Conservation (phyloP, 805 yeast species). For the Saturnispora ahearnii region DNA sequence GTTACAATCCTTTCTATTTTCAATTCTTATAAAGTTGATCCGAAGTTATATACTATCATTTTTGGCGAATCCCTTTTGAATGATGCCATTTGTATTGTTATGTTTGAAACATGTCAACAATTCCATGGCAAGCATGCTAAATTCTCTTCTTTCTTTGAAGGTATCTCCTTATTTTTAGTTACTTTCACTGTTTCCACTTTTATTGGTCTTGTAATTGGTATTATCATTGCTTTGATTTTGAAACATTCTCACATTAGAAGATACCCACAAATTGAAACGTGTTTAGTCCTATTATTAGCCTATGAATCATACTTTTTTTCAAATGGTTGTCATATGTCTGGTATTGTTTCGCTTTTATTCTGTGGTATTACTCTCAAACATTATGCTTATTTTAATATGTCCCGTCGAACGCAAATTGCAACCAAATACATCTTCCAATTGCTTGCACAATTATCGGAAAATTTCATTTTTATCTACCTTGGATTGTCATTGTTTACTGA, state of each 20-base stretch:
- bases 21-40: conserved; percentile 96
- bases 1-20: conserved; percentile 93
- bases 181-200: conserved; percentile 85
- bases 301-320: conserved; percentile 96
- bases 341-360: conserved; percentile 87
- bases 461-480: conserved; percentile 89
- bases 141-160: conserved; percentile 76
- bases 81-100: conserved; percentile 97
- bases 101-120: conserved; percentile 97
- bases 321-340: conserved; percentile 99
- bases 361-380: conserved; percentile 96
- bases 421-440: conserved; percentile 91
- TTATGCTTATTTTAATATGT: conserved; percentile 96
- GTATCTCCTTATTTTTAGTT: conserved; percentile 87
- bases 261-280: conserved; percentile 95
- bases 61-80: conserved; percentile 93
- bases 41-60: conserved; percentile 91
- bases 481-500: conserved; percentile 94
- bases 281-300: conserved; percentile 81
- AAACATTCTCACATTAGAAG: conserved; percentile 91
- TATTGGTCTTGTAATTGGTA: conserved; percentile 83
- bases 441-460: conserved; percentile 90
- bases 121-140: conserved; percentile 80
- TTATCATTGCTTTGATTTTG: conserved; percentile 77
- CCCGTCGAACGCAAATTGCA: conserved; percentile 93